Percentiles rank a stretch among this genome's conserved stretches.
phyloP scores from a whole-genome alignment of 495 filamentous ascomycete species.

The Cercophora samala region DNA sequence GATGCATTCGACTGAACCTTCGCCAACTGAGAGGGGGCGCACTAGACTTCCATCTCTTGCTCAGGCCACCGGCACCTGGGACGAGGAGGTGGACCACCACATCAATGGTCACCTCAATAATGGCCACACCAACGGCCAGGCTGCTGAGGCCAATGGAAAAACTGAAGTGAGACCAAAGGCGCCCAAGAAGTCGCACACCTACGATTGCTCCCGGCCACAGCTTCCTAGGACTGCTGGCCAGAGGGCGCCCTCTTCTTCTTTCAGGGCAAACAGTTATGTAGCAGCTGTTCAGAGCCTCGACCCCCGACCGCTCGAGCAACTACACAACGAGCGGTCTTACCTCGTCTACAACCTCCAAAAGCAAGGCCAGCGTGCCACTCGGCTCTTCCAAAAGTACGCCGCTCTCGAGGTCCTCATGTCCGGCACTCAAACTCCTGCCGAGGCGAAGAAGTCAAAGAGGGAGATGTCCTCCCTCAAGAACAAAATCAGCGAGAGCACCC shows the following conservation, averaged over 20 bases:
- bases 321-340: constrained; percentile 41
- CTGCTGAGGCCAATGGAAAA: neutral
- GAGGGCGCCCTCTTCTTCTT: neutral
- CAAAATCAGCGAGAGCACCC: constrained; percentile 35
- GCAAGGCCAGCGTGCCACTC: constrained; percentile 32
- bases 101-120: neutral
- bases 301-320: constrained; percentile 35
- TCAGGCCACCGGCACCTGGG: neutral
- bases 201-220: constrained; percentile 1
- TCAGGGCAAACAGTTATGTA: constrained; percentile 8
- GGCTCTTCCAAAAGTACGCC: constrained; percentile 33
- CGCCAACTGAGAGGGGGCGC: neutral
- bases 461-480: constrained; percentile 17
- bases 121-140: neutral
- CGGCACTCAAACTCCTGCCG: neutral
- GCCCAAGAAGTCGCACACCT: neutral
- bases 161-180: neutral
- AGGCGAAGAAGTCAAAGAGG: constrained; percentile 19
- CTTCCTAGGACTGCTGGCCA: neutral
- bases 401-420: constrained; percentile 27
- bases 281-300: constrained; percentile 20
- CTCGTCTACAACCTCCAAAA: constrained; percentile 39
- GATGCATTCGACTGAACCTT: neutral
- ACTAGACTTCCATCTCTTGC: neutral
- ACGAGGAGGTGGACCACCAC: neutral